Base-by-base conservation (phyloP, 257 asterid species). In the Lycium barbarum region DNA sequence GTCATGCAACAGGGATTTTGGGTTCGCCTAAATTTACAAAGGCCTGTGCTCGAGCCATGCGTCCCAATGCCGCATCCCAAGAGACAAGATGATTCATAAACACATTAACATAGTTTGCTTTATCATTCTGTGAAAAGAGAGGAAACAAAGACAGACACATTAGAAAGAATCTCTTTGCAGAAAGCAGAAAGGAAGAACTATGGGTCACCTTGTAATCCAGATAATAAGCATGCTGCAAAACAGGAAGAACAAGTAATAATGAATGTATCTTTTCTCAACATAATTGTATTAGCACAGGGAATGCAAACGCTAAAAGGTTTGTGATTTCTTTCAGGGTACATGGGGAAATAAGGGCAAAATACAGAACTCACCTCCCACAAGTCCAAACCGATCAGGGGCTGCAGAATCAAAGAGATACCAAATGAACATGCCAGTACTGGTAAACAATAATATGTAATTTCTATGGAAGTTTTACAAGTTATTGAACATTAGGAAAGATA, bases 11-110 rank as follows among this genome's bases (percentile, higher is more conserved):
- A 7, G 98, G 99, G 80, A 96, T 93, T 87, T 91, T 93, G 68
- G 99, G 98, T 87, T 96, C 99, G 0, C 99, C 98, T 87, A 96
- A 85, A 90, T 96, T 94, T 73, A 94, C 98, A 82, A 96, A 96
- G 83, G 98, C 94, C 87, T 96, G 98, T 5, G 99, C 98, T 70
- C 98, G 98, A 87, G 91, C 99, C 91, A 96, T 65, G 40, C 98
- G 98, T 36, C 90, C 97, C 90, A 93, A 90, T 84, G 98, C 98
- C 26, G 95, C 97, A 70, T 93, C 82, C 99, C 99, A 96, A 47
- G 99, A 96, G 45, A 90, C 89, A 6, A 90, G 88, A 83, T 88
- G 88, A 86, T 88, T 73, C 86, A 89, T 59, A 53, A 86, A 89
- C 47, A 81, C 83, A n/a, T 86, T 82, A 36, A 84, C 90, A 58